Evolutionary conservation across 2,329 filamentous ascomycete genomes (phyloP).

Genomic region (Arthrobotrys musiformis): DNA sequence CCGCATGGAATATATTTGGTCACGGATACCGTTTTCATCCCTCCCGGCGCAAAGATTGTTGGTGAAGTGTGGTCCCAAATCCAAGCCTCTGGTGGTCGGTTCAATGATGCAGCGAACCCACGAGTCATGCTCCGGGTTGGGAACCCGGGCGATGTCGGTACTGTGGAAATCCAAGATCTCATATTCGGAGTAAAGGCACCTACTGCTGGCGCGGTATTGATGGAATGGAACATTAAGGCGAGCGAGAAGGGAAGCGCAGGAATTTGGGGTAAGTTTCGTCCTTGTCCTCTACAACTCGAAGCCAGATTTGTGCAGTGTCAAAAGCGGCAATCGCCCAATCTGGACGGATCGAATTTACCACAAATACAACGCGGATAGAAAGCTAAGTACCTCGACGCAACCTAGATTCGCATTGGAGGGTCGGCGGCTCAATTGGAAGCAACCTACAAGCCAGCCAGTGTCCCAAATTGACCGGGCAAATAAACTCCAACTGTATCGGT

Average conservation of each 20-base stretch:
- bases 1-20: constrained; percentile 79
- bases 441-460: constrained; percentile 63
- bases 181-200: constrained; percentile 76
- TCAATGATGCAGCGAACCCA: constrained; percentile 70
- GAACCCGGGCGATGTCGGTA: constrained; percentile 71
- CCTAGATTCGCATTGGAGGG: constrained; percentile 59
- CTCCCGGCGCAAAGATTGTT: constrained; percentile 66
- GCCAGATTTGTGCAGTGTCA: neutral
- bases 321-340: constrained; percentile 3
- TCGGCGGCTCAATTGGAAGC: constrained; percentile 61
- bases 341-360: neutral
- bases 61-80: constrained; percentile 72
- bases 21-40: constrained; percentile 67
- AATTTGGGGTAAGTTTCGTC: constrained; percentile 71
- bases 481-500: constrained; percentile 61
- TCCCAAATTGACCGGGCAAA: constrained; percentile 65
- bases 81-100: constrained; percentile 69
- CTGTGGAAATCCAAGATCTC: constrained; percentile 77
- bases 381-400: neutral
- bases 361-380: neutral
- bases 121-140: constrained; percentile 73
- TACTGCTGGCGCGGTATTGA: constrained; percentile 74
- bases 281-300: neutral
- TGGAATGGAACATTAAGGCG: constrained; percentile 76
- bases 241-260: constrained; percentile 64